phyloP scores from a whole-genome alignment of 176 grass and related monocot species.

The Dendrocalamus sinicus region DNA sequence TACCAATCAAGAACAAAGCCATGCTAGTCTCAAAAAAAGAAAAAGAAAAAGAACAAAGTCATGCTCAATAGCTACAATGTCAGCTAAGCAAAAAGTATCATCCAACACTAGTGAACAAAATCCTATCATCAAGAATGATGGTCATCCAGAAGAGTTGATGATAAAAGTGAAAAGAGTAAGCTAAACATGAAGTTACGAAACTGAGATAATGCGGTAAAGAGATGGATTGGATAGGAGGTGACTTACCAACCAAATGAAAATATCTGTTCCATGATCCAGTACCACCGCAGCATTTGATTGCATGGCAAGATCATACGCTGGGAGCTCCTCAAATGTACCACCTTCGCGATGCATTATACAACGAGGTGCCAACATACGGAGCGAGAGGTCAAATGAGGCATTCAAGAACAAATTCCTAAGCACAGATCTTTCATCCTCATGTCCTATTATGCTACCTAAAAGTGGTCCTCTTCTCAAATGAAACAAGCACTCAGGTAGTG shows the following conservation, averaged over 20 bases:
- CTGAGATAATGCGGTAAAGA: constrained; percentile 4
- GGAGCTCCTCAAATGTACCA: constrained; percentile 94
- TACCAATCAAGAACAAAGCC: constrained; percentile 24
- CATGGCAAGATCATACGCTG: constrained; percentile 96
- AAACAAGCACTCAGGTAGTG: constrained; percentile 86
- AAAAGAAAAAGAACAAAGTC: neutral
- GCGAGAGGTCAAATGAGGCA: constrained; percentile 84
- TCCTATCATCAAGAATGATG: neutral
- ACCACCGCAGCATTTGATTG: constrained; percentile 89
- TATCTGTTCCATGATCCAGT: constrained; percentile 96
- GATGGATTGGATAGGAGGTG: constrained; percentile 22
- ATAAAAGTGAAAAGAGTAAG: neutral
- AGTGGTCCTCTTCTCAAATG: constrained; percentile 95
- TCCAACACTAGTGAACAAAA: constrained; percentile 11
- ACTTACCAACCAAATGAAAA: constrained; percentile 99
- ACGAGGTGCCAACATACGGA: constrained; percentile 84
- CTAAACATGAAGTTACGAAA: constrained; percentile 6
- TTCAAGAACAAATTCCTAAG: constrained; percentile 88
- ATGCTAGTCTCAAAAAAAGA: too few relatives aligned
- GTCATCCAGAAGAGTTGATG: constrained; percentile 5
- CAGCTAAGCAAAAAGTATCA: neutral
- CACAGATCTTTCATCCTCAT: constrained; percentile 96
- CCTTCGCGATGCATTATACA: constrained; percentile 94
- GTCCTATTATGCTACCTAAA: constrained; percentile 90
- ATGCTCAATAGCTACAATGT: constrained; percentile 11